Conservation (phyloP, 768 basidiomycete genomes). For the Lyophyllum decastes region DNA sequence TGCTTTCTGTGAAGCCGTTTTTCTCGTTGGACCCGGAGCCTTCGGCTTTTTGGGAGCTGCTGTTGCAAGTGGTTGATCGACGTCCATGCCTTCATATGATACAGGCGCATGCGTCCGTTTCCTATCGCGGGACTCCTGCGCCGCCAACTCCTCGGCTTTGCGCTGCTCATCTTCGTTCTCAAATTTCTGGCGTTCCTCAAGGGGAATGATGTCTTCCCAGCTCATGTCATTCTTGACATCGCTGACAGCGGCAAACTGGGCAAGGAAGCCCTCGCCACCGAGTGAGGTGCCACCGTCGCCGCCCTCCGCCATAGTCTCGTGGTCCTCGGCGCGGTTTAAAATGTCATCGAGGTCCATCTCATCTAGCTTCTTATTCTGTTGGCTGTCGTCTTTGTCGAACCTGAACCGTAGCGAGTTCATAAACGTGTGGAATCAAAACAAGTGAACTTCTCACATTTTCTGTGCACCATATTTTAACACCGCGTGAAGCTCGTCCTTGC, state of each 20-base stretch:
- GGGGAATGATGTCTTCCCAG: constrained; percentile 99
- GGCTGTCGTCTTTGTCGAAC: constrained; percentile 96
- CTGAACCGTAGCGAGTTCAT: constrained; percentile 38
- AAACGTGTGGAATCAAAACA: constrained; percentile 9
- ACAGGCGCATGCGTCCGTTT: constrained; percentile 87
- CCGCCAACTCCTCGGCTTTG: constrained; percentile 68
- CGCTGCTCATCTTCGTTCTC: constrained; percentile 80
- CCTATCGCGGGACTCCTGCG: constrained; percentile 69
- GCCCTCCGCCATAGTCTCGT: constrained; percentile 85
- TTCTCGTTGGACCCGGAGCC: constrained; percentile 70
- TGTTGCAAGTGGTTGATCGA: constrained; percentile 66
- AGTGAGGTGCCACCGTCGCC: constrained; percentile 89
- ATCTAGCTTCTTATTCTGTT: constrained; percentile 93
- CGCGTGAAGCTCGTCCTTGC: constrained; percentile 95
- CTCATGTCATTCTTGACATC: constrained; percentile 98
- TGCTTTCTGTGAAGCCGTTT: constrained; percentile 90
- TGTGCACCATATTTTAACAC: constrained; percentile 99
- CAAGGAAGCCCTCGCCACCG: constrained; percentile 97
- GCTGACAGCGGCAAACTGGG: constrained; percentile 93
- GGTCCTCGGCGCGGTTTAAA: constrained; percentile 93
- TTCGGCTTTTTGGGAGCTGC: constrained; percentile 76
- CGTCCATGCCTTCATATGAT: constrained; percentile 94
- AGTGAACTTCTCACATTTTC: constrained; percentile 72
- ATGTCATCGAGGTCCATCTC: constrained; percentile 99
- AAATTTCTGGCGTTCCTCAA: constrained; percentile 84